Percentiles rank a stretch among this genome's conserved stretches.
Evolutionary conservation across 768 basidiomycete genomes (phyloP).

Genomic region (Filobasidium wieringae): DNA sequence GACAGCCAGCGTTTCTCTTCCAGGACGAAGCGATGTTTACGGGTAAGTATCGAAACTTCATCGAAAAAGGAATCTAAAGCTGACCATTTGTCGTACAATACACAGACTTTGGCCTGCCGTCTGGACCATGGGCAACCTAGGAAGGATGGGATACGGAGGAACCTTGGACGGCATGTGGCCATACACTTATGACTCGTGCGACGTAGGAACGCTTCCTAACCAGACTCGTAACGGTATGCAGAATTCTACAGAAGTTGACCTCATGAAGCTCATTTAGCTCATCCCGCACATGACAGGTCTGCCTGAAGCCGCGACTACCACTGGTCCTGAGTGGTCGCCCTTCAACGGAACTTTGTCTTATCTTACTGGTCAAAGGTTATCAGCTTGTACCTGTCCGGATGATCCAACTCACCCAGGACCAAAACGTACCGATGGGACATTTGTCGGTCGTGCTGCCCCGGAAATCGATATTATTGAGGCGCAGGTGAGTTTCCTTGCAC

Average conservation of each 20-base stretch:
- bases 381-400: constrained; percentile 74
- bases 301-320: constrained; percentile 17
- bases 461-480: constrained; percentile 87
- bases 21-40: constrained; percentile 31
- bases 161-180: constrained; percentile 81
- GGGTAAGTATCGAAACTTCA: constrained; percentile 8
- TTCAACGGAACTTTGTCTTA: constrained; percentile 23
- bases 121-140: constrained; percentile 81
- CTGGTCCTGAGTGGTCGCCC: constrained; percentile 8
- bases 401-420: constrained; percentile 77
- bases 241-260: neutral
- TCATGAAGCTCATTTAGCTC: constrained; percentile 3
- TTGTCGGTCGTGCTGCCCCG: constrained; percentile 66
- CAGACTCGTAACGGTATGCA: constrained; percentile 50
- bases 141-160: constrained; percentile 74
- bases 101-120: constrained; percentile 83
- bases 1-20: constrained; percentile 25
- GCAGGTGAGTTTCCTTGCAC: constrained; percentile 21
- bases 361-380: constrained; percentile 75
- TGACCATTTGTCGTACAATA: constrained; percentile 48
- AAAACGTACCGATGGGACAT: constrained; percentile 57
- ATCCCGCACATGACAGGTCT: constrained; percentile 22
- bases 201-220: constrained; percentile 72
- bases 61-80: constrained; percentile 44
- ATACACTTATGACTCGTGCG: constrained; percentile 72